Evolutionary conservation across 139 green algal species (phyloP).

Genomic region (Chlamydomonas applanata): DNA sequence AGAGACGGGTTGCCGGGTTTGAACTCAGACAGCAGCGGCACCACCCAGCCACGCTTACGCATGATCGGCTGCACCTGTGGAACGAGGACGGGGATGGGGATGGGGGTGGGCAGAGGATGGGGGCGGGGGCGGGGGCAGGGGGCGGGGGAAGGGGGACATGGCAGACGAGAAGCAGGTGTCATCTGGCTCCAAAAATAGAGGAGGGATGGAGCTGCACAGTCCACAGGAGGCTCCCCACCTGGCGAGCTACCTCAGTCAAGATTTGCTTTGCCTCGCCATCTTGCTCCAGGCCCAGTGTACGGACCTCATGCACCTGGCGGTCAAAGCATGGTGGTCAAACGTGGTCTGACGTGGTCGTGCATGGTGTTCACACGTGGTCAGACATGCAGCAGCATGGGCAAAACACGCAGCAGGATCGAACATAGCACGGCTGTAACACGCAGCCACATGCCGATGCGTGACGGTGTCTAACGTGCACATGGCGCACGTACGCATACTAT

Average conservation of each 20-base stretch:
- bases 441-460: no score
- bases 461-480: no score
- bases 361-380: no score
- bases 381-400: no score
- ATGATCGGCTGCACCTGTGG: slow-evolving; percentile 90
- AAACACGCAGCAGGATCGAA: no score
- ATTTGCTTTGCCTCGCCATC: neutral
- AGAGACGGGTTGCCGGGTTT: slow-evolving; percentile 57
- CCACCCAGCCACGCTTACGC: slow-evolving; percentile 50
- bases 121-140: slow-evolving; percentile 11
- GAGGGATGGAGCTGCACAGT: neutral
- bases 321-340: no score
- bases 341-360: no score
- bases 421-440: no score
- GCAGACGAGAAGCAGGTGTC: neutral
- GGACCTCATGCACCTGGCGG: slow-evolving; percentile 34
- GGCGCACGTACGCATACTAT: no score
- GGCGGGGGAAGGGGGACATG: neutral
- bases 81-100: neutral
- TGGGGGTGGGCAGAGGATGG: slow-evolving; percentile 48
- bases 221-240: neutral
- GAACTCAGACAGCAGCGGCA: slow-evolving; percentile 77
- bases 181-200: no score
- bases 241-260: neutral
- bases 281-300: neutral